phyloP scores from a whole-genome alignment of 768 basidiomycete genomes.

The Tylopilus sp. region DNA sequence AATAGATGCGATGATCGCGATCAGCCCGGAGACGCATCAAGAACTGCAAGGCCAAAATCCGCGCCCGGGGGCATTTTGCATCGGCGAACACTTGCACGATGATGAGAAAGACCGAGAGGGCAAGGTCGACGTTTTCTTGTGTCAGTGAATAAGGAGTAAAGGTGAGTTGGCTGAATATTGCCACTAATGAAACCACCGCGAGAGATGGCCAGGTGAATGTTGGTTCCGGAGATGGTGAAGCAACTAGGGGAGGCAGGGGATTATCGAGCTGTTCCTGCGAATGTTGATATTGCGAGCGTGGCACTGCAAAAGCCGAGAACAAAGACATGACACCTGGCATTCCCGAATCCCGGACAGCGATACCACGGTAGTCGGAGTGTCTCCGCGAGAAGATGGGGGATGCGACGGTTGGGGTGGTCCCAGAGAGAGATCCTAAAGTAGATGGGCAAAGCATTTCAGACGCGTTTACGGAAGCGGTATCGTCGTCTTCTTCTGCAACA shows the following conservation, averaged over 20 bases:
- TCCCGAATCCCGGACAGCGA: constrained; percentile 42
- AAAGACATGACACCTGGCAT: constrained; percentile 63
- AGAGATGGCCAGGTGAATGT: constrained; percentile 47
- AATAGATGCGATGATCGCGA: constrained; percentile 82
- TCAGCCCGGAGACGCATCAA: constrained; percentile 86
- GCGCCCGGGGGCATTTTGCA: constrained; percentile 53
- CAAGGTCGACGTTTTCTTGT: constrained; percentile 46
- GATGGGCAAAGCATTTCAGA: constrained; percentile 39
- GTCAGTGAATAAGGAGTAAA: constrained; percentile 61
- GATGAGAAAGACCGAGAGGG: constrained; percentile 49
- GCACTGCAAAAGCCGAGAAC: constrained; percentile 58
- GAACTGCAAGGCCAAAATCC: constrained; percentile 79
- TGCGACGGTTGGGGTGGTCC: constrained; percentile 33
- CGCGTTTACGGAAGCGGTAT: constrained; percentile 38
- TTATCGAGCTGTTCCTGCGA: constrained; percentile 38
- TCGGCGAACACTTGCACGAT: constrained; percentile 46
- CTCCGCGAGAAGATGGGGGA: constrained; percentile 58
- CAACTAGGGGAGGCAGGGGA: constrained; percentile 27
- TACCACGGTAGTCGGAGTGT: constrained; percentile 50
- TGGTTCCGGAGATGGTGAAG: constrained; percentile 26
- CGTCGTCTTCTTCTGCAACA: constrained; percentile 39
- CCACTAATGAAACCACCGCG: constrained; percentile 60
- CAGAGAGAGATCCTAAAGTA: constrained; percentile 23
- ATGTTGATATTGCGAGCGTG: constrained; percentile 57
- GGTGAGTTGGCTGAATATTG: constrained; percentile 64